These are phyloP conservation scores for Parachaetomium inaequale DNA, from an alignment of 495 filamentous ascomycete species.

Conservation along the genomic window DNA sequence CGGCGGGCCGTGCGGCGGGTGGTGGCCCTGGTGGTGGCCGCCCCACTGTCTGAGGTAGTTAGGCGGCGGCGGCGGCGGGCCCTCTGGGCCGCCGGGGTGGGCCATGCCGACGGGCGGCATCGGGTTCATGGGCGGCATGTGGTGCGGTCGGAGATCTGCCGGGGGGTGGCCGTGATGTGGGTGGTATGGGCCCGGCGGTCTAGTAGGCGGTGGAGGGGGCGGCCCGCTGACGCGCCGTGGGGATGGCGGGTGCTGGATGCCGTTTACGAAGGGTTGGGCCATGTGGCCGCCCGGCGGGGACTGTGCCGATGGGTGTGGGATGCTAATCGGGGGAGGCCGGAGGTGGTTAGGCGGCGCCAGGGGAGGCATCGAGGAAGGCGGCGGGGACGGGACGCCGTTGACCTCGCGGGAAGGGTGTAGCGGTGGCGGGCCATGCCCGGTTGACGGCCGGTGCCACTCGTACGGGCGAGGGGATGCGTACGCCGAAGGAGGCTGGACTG, in stretches of 20 bases:
- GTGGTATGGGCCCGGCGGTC: constrained; percentile 23
- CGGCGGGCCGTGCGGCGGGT: background rate
- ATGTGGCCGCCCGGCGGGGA: constrained; percentile 42
- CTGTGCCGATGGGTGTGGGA: constrained; percentile 35
- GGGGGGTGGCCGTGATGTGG: constrained; percentile 26
- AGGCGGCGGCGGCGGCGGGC: constrained; percentile 35
- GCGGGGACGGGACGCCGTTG: constrained; percentile 40
- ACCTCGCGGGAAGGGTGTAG: constrained; percentile 37
- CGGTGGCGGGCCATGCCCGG: constrained; percentile 34
- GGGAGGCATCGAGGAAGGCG: constrained; percentile 35
- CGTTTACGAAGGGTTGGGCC: constrained; percentile 39
- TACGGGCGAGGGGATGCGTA: constrained; percentile 29
- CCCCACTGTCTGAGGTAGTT: constrained; percentile 35
- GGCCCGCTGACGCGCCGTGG: constrained; percentile 36
- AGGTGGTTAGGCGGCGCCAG: constrained; percentile 43
- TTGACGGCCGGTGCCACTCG: constrained; percentile 39
- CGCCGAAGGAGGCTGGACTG: constrained; percentile 25
- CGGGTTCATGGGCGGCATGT: constrained; percentile 29
- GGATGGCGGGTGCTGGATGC: constrained; percentile 38
- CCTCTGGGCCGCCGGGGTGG: constrained; percentile 23
- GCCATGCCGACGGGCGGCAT: constrained; percentile 17
- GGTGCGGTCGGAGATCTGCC: constrained; percentile 36
- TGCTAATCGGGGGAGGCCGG: constrained; percentile 38
- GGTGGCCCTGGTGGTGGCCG: constrained; percentile 9
- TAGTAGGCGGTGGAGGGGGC: constrained; percentile 28